Evolutionary conservation across 108 stramenopile genomes (phyloP).

Genomic region (Nitzschia palea): DNA sequence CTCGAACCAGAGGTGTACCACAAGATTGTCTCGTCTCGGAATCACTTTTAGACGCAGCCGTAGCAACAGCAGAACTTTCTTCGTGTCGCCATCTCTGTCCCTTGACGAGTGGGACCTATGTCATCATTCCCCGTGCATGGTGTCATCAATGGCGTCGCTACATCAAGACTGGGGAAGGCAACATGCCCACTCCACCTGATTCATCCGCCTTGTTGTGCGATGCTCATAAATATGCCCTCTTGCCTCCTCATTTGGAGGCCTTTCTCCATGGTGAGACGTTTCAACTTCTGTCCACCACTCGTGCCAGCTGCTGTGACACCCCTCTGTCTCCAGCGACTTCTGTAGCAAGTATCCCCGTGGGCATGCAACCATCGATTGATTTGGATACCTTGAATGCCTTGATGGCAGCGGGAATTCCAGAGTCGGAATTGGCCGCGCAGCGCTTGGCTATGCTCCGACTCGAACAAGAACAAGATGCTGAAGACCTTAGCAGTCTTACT

Average conservation of each 20-base stretch:
- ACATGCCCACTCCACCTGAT: slow-evolving; percentile 67
- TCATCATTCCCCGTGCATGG: slow-evolving; percentile 75
- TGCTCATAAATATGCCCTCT: slow-evolving; percentile 69
- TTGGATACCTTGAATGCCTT: slow-evolving; percentile 51
- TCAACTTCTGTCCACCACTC: slow-evolving; percentile 38
- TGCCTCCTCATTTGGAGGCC: slow-evolving; percentile 80
- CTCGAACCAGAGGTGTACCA: slow-evolving; percentile 64
- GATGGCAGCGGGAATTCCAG: slow-evolving; percentile 62
- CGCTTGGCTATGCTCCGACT: slow-evolving; percentile 59
- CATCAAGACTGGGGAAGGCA: slow-evolving; percentile 83
- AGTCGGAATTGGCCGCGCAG: slow-evolving; percentile 54
- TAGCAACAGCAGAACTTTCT: not conserved
- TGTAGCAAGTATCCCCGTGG: slow-evolving; percentile 33
- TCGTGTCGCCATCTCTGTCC: slow-evolving; percentile 39
- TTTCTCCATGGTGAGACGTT: slow-evolving; percentile 66
- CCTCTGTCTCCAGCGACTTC: slow-evolving; percentile 14
- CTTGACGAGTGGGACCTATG: slow-evolving; percentile 62
- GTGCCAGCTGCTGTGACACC: not conserved
- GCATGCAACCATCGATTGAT: slow-evolving; percentile 26
- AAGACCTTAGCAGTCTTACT: not conserved
- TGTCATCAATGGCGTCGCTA: slow-evolving; percentile 81
- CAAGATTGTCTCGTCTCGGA: slow-evolving; percentile 35
- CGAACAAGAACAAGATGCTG: slow-evolving; percentile 42
- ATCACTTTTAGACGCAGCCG: not conserved
- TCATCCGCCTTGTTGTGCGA: slow-evolving; percentile 70